phyloP scores from a whole-genome alignment of 768 basidiomycete genomes.

The Lyophyllum atratum region DNA sequence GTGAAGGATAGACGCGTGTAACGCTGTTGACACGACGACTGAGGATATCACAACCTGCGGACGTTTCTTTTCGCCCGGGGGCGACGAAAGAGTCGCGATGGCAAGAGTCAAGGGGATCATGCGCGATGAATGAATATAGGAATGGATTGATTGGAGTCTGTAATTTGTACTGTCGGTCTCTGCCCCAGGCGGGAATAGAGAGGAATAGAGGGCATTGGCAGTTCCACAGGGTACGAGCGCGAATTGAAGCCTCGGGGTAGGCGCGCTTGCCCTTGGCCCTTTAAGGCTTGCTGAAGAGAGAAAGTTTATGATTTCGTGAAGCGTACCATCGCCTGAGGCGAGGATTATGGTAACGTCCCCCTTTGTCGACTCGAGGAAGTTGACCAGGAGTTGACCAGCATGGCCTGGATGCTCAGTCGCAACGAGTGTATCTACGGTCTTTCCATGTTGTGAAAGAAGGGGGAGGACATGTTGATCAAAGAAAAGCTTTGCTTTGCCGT shows the following conservation, averaged over 20 bases:
- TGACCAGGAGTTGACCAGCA: constrained; percentile 49
- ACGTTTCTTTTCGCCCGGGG: constrained; percentile 24
- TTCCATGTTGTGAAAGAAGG: constrained; percentile 46
- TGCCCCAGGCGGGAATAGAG: constrained; percentile 61
- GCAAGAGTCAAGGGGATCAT: constrained; percentile 54
- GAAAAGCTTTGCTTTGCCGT: constrained; percentile 54
- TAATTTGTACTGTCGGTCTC: constrained; percentile 32
- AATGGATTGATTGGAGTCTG: constrained; percentile 56
- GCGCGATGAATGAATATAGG: constrained; percentile 42
- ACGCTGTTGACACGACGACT: constrained; percentile 83
- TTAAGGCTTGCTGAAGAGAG: constrained; percentile 34
- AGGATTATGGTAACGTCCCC: constrained; percentile 53
- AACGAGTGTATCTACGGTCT: constrained; percentile 39
- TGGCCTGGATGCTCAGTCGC: constrained; percentile 55
- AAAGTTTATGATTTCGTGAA: constrained; percentile 83
- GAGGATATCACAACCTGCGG: constrained; percentile 45
- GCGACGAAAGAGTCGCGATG: constrained; percentile 44
- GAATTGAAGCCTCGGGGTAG: constrained; percentile 36
- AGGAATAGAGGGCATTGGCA: constrained; percentile 89
- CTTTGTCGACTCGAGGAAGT: constrained; percentile 36
- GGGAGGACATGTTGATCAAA: constrained; percentile 66
- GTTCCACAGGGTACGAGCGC: constrained; percentile 78
- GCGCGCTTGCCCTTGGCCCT: constrained; percentile 16
- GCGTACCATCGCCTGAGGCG: constrained; percentile 88
- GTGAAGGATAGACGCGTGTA: constrained; percentile 84